phyloP scores from a whole-genome alignment of 1,139 yeast genomes.

The Nakaseomyces bracarensis region DNA sequence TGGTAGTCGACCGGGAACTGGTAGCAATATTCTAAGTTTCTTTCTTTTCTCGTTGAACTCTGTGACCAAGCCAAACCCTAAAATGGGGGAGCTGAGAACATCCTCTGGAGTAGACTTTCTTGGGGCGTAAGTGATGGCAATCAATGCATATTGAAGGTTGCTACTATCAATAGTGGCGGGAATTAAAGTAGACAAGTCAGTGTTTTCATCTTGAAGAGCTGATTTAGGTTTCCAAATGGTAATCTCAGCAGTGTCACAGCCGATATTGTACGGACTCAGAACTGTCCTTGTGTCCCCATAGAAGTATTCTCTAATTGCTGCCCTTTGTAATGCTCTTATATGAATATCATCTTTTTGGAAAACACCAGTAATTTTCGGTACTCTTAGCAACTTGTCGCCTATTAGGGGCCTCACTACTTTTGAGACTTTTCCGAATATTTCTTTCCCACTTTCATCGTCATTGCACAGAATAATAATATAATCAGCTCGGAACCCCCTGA shows the following conservation, averaged over 20 bases:
- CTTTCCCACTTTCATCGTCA: slow-evolving; percentile 38
- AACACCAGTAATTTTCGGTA: slow-evolving; percentile 31
- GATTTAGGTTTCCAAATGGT: slow-evolving; percentile 42
- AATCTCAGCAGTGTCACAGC: slow-evolving; percentile 44
- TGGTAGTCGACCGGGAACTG: slow-evolving; percentile 83
- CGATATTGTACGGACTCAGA: slow-evolving; percentile 68
- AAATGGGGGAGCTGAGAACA: slow-evolving; percentile 49
- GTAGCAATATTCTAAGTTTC: slow-evolving; percentile 67
- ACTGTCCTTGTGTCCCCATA: slow-evolving; percentile 63
- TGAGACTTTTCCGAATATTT: slow-evolving; percentile 9
- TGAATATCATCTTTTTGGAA: slow-evolving; percentile 68
- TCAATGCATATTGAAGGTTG: slow-evolving; percentile 56
- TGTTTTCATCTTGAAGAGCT: slow-evolving; percentile 10
- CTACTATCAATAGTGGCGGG: slow-evolving; percentile 26
- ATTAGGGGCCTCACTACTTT: slow-evolving; percentile 12
- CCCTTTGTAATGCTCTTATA: slow-evolving; percentile 63
- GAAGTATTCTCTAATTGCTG: slow-evolving; percentile 76
- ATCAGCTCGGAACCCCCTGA: slow-evolving; percentile 38
- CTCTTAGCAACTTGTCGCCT: slow-evolving; percentile 16
- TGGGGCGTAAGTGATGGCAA: slow-evolving; percentile 65
- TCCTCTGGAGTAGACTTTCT: slow-evolving; percentile 44
- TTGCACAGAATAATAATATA: slow-evolving; percentile 52
- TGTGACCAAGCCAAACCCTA: slow-evolving; percentile 51
- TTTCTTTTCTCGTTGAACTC: slow-evolving; percentile 62
- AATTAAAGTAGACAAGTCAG: slow-evolving; percentile 10